Percentiles rank a stretch among this genome's conserved stretches.
phyloP scores from a whole-genome alignment of 805 yeast genomes.

The Metschnikowia drakensbergensis region DNA sequence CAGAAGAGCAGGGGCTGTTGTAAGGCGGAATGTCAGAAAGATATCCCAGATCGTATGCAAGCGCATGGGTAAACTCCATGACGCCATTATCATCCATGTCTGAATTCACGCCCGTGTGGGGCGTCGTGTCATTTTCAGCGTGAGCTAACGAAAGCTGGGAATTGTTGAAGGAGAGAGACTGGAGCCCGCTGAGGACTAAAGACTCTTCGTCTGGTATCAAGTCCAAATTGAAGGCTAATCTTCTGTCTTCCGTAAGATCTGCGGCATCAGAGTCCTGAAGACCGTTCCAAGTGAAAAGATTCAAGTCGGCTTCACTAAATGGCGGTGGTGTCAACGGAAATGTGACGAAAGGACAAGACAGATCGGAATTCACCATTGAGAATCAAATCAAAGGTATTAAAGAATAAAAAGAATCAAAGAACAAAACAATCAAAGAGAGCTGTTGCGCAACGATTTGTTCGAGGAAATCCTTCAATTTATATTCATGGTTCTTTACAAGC shows the following conservation, averaged over 20 bases:
- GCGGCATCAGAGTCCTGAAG: too few relatives aligned
- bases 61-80: neutral
- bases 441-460: too few relatives aligned
- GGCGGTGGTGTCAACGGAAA: too few relatives aligned
- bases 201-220: neutral
- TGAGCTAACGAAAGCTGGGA: neutral
- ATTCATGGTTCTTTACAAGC: too few relatives aligned
- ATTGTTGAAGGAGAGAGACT: neutral
- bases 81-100: neutral
- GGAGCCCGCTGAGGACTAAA: neutral
- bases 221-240: neutral
- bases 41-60: neutral
- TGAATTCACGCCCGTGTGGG: neutral
- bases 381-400: too few relatives aligned
- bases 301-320: too few relatives aligned
- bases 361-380: too few relatives aligned
- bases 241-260: neutral
- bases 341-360: too few relatives aligned
- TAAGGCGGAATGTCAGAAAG: neutral
- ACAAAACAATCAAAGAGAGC: too few relatives aligned
- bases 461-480: too few relatives aligned
- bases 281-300: too few relatives aligned
- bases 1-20: neutral
- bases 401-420: too few relatives aligned
- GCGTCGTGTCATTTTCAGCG: neutral